Percentiles rank a stretch among this genome's conserved stretches.
phyloP scores from a whole-genome alignment of 2,329 filamentous ascomycete species.

The Talaromyces marneffei region DNA sequence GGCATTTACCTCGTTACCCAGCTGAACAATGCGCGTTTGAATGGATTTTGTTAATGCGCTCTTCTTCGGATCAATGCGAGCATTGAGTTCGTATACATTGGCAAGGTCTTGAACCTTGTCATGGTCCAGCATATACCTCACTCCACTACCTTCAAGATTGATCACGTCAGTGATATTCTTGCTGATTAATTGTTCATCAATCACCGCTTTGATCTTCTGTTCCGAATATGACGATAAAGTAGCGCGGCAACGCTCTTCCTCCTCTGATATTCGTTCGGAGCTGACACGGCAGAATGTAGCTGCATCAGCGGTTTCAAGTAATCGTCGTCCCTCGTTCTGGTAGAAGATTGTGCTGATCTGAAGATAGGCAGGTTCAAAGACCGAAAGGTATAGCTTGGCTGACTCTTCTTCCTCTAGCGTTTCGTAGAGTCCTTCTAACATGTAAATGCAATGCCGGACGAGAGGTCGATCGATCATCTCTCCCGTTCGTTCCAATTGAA shows the following conservation, averaged over 20 bases:
- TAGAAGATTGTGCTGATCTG: constrained; percentile 69
- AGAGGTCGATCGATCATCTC: constrained; percentile 80
- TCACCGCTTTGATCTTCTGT: constrained; percentile 66
- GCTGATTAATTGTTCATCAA: constrained; percentile 74
- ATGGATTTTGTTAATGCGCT: constrained; percentile 63
- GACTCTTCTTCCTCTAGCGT: constrained; percentile 69
- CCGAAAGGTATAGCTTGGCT: constrained; percentile 74
- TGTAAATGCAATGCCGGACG: constrained; percentile 75
- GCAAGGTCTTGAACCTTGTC: constrained; percentile 71
- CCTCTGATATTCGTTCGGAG: constrained; percentile 68
- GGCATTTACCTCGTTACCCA: constrained; percentile 77
- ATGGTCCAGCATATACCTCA: constrained; percentile 87
- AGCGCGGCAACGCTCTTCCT: constrained; percentile 74
- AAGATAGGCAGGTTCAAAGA: constrained; percentile 76
- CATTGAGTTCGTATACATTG: constrained; percentile 75
- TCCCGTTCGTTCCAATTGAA: constrained; percentile 85
- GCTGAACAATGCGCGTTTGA: constrained; percentile 67
- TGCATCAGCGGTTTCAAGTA: constrained; percentile 74
- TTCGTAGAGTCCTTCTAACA: constrained; percentile 86
- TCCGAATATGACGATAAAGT: constrained; percentile 69
- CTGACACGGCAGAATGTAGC: constrained; percentile 75
- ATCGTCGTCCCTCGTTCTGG: constrained; percentile 61
- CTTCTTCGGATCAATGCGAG: constrained; percentile 70
- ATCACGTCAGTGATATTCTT: constrained; percentile 76
- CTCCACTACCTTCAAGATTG: constrained; percentile 74